phyloP scores from a whole-genome alignment of 257 asterid genomes.

The Gentiana straminea region DNA sequence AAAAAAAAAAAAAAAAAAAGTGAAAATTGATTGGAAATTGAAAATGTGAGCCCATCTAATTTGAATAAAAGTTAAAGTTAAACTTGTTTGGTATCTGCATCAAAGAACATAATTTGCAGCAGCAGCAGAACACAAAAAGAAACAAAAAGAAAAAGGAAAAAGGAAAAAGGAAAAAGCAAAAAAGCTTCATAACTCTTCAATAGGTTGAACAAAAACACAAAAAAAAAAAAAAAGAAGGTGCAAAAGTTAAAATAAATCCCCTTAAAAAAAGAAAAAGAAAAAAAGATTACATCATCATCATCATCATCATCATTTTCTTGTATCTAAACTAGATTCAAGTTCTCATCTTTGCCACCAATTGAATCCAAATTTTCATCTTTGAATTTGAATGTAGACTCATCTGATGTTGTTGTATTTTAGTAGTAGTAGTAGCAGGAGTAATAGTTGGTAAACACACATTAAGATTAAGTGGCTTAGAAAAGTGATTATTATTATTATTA shows the following conservation, averaged over 20 bases:
- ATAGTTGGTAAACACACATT: not conserved
- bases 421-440: conserved; percentile 16
- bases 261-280: too few relatives aligned
- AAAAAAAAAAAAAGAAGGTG: too few relatives aligned
- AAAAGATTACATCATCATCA: too few relatives aligned
- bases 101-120: conserved; percentile 32
- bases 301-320: too few relatives aligned
- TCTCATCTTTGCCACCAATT: too few relatives aligned
- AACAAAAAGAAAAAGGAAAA: conserved; percentile 21
- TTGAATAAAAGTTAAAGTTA: conserved; percentile 22
- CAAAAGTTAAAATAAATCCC: too few relatives aligned
- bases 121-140: conserved; percentile 22
- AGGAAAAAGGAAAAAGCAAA: conserved; percentile 7
- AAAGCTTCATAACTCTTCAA: conserved; percentile 5
- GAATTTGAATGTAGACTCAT: not conserved
- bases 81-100: conserved; percentile 17
- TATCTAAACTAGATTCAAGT: too few relatives aligned
- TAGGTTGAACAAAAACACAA: too few relatives aligned
- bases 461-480: conserved; percentile 32
- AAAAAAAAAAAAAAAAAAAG: too few relatives aligned
- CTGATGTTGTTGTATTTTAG: too few relatives aligned
- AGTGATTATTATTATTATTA: conserved; percentile 6
- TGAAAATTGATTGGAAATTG: too few relatives aligned
- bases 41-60: conserved; percentile 7
- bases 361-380: not conserved